phyloP scores from a whole-genome alignment of 2,329 filamentous ascomycete genomes.

The Sporothrix brasiliensis region DNA sequence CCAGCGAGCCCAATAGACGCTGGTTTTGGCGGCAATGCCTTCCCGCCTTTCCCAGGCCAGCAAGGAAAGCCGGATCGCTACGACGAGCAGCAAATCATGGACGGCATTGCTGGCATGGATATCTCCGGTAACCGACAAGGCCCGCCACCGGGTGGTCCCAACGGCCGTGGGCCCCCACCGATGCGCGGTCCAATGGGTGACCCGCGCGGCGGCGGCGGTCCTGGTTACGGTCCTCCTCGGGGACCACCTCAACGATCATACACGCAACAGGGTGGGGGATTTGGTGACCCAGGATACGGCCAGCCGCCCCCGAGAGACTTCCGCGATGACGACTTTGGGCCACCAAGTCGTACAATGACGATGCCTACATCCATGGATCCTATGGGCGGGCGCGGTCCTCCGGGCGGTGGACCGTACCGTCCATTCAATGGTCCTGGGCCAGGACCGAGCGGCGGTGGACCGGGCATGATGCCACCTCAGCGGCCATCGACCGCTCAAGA shows the following conservation, averaged over 20 bases:
- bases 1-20: slow-evolving; percentile 39
- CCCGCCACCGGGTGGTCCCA: slow-evolving; percentile 31
- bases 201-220: slow-evolving; percentile 36
- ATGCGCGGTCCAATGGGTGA: slow-evolving; percentile 38
- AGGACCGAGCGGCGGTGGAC: slow-evolving; percentile 35
- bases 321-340: slow-evolving; percentile 51
- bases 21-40: slow-evolving; percentile 48
- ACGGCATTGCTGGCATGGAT: slow-evolving; percentile 49
- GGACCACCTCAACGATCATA: slow-evolving; percentile 35
- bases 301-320: slow-evolving; percentile 40
- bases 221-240: slow-evolving; percentile 37
- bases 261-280: slow-evolving; percentile 37
- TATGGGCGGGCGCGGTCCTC: slow-evolving; percentile 45
- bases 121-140: slow-evolving; percentile 41
- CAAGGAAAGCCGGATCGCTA: slow-evolving; percentile 47
- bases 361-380: slow-evolving; percentile 57
- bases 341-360: slow-evolving; percentile 62
- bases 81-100: slow-evolving; percentile 48
- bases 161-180: slow-evolving; percentile 34
- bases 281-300: slow-evolving; percentile 43
- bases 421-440: slow-evolving; percentile 46
- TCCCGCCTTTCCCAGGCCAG: slow-evolving; percentile 50
- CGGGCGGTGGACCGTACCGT: slow-evolving; percentile 28
- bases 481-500: slow-evolving; percentile 60
- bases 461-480: slow-evolving; percentile 47